These are phyloP conservation scores for Coemansia sp. DNA, from an alignment of 192 early-diverging fungal genomes.

Conservation along the genomic window DNA sequence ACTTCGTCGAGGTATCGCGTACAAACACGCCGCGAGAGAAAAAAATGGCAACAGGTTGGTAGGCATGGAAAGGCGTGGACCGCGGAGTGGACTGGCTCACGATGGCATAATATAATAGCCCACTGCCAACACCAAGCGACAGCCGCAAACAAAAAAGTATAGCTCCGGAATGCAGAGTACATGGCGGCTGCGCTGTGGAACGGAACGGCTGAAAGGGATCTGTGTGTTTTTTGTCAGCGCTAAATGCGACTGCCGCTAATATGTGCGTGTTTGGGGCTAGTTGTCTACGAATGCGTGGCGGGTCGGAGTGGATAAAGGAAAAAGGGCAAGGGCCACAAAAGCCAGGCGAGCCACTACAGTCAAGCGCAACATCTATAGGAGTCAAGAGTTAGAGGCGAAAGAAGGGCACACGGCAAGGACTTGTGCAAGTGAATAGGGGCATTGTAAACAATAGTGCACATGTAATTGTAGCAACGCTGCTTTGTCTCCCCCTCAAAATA, in stretches of 20 bases:
- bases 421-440: not conserved
- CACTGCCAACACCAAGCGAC: not conserved
- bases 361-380: slow-evolving; percentile 1
- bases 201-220: not conserved
- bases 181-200: not conserved
- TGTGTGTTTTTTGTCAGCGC: not conserved
- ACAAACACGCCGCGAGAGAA: not conserved
- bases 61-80: not conserved
- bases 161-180: not conserved
- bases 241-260: not conserved
- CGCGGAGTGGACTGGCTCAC: not conserved
- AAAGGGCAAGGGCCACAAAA: not conserved
- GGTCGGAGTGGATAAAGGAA: not conserved
- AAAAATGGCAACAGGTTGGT: not conserved
- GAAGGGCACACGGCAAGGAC: not conserved
- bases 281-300: not conserved
- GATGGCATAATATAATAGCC: not conserved
- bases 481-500: not conserved
- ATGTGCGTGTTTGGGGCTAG: not conserved
- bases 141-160: not conserved
- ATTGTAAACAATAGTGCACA: not conserved
- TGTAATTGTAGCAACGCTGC: not conserved
- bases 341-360: not conserved
- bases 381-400: not conserved
- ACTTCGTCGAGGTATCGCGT: slow-evolving; percentile 2